Evolutionary conservation across 2,329 filamentous ascomycete species (phyloP), one percentile per base, ranked within the genome.

Genomic region (Colletotrichum tanaceti): DNA sequence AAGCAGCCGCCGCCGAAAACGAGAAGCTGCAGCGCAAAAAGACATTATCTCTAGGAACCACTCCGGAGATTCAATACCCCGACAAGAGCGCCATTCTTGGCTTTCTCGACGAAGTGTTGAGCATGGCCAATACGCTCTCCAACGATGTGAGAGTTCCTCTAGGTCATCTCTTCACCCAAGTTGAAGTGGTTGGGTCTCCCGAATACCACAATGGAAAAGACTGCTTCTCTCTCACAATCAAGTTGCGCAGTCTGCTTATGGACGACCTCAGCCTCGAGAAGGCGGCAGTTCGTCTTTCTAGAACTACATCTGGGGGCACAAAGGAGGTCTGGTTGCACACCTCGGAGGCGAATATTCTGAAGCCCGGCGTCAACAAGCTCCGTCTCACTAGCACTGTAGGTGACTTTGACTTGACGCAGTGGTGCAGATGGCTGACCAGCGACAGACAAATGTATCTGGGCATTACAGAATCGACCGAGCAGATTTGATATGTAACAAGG

Each of bases 381-480:
- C 63, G 22, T 20, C 61, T 70, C 20, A 41, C 57, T 41, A 79
- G 75, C 74, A 80, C 77, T 69, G 77, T 78, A 72, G 75, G 80
- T 77, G 18, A 3, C 2, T 3, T 59, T 9, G 20, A 6, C 5
- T 10, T n/a, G 13, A n/a, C 13, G 3, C 24, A 11, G 14, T 6
- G n/a, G 63, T 20, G 1, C 5, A 32, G 5, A 20, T 24, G 49
- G 24, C 77, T 83, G 72, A 84, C 68, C 38, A 14, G 6, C 1
- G 6, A 3, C 46, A 91, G 88, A 82, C 87, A 18, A 86, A 89
- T 41, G 87, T 92, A 4, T 88, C 91, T 24, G 94, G 94, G 1
- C 87, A 86, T 32, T 98, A 93, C 74, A 86, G 89, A 66, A 86
- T 96, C 52, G 92, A 94, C 73, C 89, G 90, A 71, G 83, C 97